A percentile compares a stretch with the other conserved stretches of the same genome.
phyloP scores from a whole-genome alignment of 768 basidiomycete genomes.

The Daedaleopsis nitida region DNA sequence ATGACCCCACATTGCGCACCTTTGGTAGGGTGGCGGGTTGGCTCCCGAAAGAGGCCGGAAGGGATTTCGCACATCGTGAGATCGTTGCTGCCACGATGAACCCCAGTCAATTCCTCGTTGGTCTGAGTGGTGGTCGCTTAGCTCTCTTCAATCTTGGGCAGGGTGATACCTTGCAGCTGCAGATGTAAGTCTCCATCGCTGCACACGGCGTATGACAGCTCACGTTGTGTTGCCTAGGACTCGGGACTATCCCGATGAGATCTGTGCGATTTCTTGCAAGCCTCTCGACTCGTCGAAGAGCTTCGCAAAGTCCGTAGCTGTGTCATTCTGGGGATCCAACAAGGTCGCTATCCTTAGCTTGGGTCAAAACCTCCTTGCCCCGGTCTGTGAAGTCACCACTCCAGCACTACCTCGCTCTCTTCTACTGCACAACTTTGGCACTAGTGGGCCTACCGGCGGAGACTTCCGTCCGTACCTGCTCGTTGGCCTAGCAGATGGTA shows the following conservation, averaged over 20 bases:
- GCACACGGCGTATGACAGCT: not conserved
- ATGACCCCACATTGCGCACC: conserved; percentile 45
- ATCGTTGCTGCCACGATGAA: conserved; percentile 74
- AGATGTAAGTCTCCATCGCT: conserved; percentile 31
- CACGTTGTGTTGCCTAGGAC: conserved; percentile 4
- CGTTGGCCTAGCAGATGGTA: conserved; percentile 76
- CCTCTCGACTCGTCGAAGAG: conserved; percentile 51
- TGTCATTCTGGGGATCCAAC: conserved; percentile 80
- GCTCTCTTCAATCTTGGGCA: conserved; percentile 51
- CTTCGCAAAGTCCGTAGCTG: conserved; percentile 53
- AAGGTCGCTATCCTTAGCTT: conserved; percentile 56
- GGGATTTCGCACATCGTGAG: conserved; percentile 32
- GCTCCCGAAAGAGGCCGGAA: conserved; percentile 27
- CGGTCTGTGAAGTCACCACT: conserved; percentile 42
- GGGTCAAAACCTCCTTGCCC: conserved; percentile 20
- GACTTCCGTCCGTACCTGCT: conserved; percentile 60
- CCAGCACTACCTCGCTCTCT: conserved; percentile 47
- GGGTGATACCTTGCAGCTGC: conserved; percentile 36
- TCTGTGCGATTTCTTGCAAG: conserved; percentile 70
- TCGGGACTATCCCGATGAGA: conserved; percentile 42
- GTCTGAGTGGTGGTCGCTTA: conserved; percentile 54
- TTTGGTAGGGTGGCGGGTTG: conserved; percentile 47
- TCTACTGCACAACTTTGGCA: conserved; percentile 62
- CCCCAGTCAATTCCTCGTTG: conserved; percentile 66
- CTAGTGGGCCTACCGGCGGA: conserved; percentile 35